These are phyloP conservation scores for Elsinoe batatas DNA, from an alignment of 2,329 filamentous ascomycete species.

Conservation along the genomic window DNA sequence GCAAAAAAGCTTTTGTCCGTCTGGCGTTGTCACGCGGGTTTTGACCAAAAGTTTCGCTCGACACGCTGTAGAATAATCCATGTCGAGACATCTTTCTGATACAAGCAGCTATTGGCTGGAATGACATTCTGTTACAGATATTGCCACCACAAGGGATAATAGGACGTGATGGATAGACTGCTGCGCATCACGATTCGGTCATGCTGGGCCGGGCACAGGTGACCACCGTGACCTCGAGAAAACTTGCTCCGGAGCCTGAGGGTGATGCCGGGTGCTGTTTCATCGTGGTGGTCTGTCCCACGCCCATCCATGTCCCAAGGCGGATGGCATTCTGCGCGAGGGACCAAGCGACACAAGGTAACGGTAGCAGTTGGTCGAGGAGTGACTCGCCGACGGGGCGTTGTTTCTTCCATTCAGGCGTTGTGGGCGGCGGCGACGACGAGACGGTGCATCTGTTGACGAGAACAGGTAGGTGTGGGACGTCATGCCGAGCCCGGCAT, in stretches of 20 bases:
- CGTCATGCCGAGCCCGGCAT: conserved; percentile 1
- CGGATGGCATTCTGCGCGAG: too few relatives aligned
- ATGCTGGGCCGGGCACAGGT: not conserved
- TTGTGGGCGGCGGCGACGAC: not conserved
- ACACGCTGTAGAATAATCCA: not conserved
- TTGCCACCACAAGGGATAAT: not conserved
- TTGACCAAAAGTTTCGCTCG: not conserved
- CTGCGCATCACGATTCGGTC: not conserved
- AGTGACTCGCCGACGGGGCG: conserved; percentile 9
- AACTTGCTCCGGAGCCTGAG: not conserved
- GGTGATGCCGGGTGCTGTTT: not conserved
- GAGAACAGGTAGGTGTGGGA: not conserved
- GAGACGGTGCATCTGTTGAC: not conserved
- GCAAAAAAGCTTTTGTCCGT: not conserved
- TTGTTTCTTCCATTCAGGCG: not conserved
- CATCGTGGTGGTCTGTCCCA: conserved; percentile 3
- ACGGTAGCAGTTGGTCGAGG: conserved; percentile 2
- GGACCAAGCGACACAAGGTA: not conserved
- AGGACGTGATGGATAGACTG: not conserved
- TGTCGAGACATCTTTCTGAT: not conserved
- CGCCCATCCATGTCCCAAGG: not conserved
- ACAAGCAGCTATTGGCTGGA: not conserved
- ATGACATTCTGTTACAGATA: not conserved
- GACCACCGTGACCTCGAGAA: not conserved
- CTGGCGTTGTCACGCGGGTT: not conserved